Base-by-base conservation (phyloP, 2,329 filamentous ascomycete species). In the Talaromyces sp. region DNA sequence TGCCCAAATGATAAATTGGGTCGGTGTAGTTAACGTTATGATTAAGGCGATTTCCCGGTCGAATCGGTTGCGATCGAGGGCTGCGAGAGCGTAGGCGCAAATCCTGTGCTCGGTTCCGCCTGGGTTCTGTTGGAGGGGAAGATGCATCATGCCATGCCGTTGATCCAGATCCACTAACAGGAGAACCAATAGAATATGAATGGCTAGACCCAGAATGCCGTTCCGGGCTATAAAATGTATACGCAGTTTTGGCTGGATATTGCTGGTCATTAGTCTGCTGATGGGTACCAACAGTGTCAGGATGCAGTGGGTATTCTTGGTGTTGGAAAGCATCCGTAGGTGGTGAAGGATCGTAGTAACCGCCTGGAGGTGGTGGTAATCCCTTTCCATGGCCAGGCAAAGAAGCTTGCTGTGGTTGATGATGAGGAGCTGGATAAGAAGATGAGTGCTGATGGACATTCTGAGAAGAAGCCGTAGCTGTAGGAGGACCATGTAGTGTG, bases 71-170 rank as follows among this genome's bases (percentile, higher is more conserved):
- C 9, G 69, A 60, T 28, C 66, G 69, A 6, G 75, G 75, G 57
- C 72, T 75, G 31, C 75, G 72, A 18, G 74, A 76, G 28, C 74
- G 72, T 58, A 75, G 66, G 56, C 75, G 72, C 5, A 77, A 66
- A 31, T 75, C 67, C 53, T 71, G 65, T 6, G 73, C 69, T 63
- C 75, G 73, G 7, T 62, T 65, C 36, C 68, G 68, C 28, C 66
- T 65, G 42, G 67, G 47, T 44, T 64, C 63, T 12, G 34, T 56
- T 23, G 62, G 63, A 40, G 60, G 60, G 47, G 54, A 55, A 14
- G 59, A 60, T 28, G 61, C 40, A 34, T 47, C 10, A 18, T 33
- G 40, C 59, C 50, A 53, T 62, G 34, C 56, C 54, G 36, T 52
- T 44, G 63, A 60, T 50, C 60, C 65, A 23, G 62, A 33, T 23